Base-by-base conservation (phyloP, 2,329 filamentous ascomycete genomes). In the Nigrospora oryzae region DNA sequence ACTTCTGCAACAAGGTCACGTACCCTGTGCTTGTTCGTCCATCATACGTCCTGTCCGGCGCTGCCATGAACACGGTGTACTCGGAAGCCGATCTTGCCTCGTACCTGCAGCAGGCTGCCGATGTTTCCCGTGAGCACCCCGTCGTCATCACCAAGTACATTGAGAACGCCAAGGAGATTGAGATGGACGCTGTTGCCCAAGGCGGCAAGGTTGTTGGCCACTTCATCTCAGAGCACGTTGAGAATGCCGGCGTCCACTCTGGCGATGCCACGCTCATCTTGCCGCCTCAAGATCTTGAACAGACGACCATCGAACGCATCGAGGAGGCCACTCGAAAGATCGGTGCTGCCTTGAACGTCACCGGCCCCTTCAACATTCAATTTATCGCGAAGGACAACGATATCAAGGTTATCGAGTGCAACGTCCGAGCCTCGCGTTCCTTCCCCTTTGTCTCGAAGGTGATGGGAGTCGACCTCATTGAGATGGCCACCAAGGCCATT, bases 81-180 rank as follows among this genome's bases (percentile, higher is more conserved):
- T 96, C 91, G 0, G 83, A 94, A 70, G 86, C 91, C 61, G 93
- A 97, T 62, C 73, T 98, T 47, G 86, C 88, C 56, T 84, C 76
- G 58, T 97, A 94, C 66, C 75, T 98, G 38, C 80, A 86, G 52
- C 91, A 97, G 68, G 93, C 93, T 44, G 87, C 80, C 7, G 90
- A 95, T 53, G 93, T 98, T 39, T 97, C 93, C 6, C 83, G 87
- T 50, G 91, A 97, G 50, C 88, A 97, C 64, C 93, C 93, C 1
- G 93, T 98, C 11, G 93, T 98, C 49, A 97, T 98, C 60, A 97
- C 91, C 49, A 98, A 98, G 71, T 98, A 97, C 69, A 97, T 98
- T 54, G 93, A 98, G 73, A 93, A 95, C 54, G 93, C 93, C 53
- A 97, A 98, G 74, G 93, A 98, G 66, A 97, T 98, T 51, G 93